These are phyloP conservation scores for Pisolithus orientalis DNA, from an alignment of 768 basidiomycete species.

Conservation along the genomic window DNA sequence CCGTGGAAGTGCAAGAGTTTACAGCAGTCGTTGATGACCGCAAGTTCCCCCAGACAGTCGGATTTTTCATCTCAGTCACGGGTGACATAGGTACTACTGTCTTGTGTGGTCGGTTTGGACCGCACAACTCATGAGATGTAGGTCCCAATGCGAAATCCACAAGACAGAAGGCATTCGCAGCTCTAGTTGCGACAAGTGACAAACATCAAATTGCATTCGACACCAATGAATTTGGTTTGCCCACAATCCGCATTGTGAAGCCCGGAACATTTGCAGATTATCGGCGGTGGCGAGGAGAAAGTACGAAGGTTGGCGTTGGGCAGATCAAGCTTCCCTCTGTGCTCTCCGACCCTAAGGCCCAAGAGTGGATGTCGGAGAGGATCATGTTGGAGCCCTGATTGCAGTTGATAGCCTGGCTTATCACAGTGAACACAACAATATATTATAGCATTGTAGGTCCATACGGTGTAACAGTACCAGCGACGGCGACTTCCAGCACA, in stretches of 20 bases:
- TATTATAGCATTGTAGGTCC: too few species aligned
- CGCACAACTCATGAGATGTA: neutral
- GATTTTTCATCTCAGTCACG: slow-evolving; percentile 12
- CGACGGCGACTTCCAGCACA: too few species aligned
- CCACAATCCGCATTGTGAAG: slow-evolving; percentile 9
- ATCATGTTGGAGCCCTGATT: slow-evolving; percentile 5
- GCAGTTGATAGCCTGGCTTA: neutral
- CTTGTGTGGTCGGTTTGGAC: neutral
- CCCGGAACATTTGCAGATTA: slow-evolving; percentile 10
- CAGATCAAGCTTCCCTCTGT: slow-evolving; percentile 15
- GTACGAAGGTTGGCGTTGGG: slow-evolving; percentile 2
- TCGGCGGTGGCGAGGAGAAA: slow-evolving; percentile 6
- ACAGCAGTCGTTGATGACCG: slow-evolving; percentile 11
- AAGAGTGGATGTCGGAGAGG: slow-evolving; percentile 7
- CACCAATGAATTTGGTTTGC: neutral
- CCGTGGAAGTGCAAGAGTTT: slow-evolving; percentile 8
- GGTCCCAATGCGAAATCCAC: slow-evolving; percentile 6
- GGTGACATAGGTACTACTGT: slow-evolving; percentile 6
- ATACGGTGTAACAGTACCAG: too few species aligned
- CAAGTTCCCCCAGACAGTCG: slow-evolving; percentile 1
- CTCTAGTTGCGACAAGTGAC: neutral
- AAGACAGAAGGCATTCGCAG: slow-evolving; percentile 3
- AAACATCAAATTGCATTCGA: slow-evolving; percentile 1
- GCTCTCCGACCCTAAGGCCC: neutral
- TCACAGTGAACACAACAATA: too few species aligned